Evolutionary conservation across 2,329 filamentous ascomycete genomes (phyloP).

Genomic region (Fusarium albidum): DNA sequence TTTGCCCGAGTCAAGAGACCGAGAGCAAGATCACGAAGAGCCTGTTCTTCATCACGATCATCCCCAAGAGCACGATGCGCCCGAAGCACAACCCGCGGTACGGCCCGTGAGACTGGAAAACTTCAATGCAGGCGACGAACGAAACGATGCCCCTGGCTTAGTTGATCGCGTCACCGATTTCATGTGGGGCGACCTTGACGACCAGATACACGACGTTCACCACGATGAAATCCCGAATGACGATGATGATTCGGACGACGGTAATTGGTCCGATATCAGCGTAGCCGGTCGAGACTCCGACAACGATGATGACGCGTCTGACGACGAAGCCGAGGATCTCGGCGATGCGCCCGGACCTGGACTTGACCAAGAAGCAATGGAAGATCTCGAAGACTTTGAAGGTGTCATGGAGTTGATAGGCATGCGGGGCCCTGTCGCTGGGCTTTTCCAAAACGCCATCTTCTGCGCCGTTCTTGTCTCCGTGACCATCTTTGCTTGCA

Average conservation of each 20-base stretch:
- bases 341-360: constrained; percentile 72
- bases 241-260: constrained; percentile 51
- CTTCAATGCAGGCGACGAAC: constrained; percentile 22
- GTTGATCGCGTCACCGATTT: constrained; percentile 60
- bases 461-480: constrained; percentile 93
- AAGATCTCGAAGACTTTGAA: constrained; percentile 93
- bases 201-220: constrained; percentile 35
- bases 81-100: constrained; percentile 7
- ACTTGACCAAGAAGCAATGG: constrained; percentile 77
- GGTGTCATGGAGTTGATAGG: constrained; percentile 95
- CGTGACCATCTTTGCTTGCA: constrained; percentile 82
- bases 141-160: constrained; percentile 34
- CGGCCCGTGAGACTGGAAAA: not conserved
- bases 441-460: constrained; percentile 91
- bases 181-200: constrained; percentile 67
- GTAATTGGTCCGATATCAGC: constrained; percentile 51
- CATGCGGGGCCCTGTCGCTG: constrained; percentile 91
- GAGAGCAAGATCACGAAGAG: not conserved
- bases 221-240: constrained; percentile 55
- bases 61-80: not conserved
- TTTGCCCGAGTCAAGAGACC: constrained; percentile 1
- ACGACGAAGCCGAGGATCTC: constrained; percentile 56
- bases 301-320: constrained; percentile 34
- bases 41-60: constrained; percentile 9
- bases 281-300: constrained; percentile 47